A percentile compares a stretch with the other conserved stretches of the same genome.
Evolutionary conservation across 2,329 filamentous ascomycete genomes (phyloP).

Genomic region (Leptosphaerulina australis): DNA sequence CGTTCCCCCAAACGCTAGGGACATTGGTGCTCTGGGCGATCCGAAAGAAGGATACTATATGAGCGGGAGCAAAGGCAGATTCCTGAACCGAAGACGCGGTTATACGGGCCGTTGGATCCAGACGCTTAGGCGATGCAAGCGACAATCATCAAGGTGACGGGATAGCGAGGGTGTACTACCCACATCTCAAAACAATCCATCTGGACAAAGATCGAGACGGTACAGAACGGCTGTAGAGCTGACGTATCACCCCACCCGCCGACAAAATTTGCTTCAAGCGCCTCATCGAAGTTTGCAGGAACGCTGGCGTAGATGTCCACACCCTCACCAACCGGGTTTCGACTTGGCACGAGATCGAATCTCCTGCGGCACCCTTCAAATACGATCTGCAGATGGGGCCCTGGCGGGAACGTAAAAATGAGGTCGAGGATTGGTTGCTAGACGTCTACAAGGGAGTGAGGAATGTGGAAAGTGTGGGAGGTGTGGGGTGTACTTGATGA

Average conservation of each 20-base stretch:
- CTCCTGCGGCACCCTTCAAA: constrained; percentile 16
- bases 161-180: too few relatives aligned
- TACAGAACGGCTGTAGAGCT: neutral
- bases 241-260: neutral
- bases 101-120: too few relatives aligned
- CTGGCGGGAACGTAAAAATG: constrained; percentile 9
- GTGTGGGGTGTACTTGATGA: constrained; percentile 9
- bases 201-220: constrained; percentile 10
- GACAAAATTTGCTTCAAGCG: constrained; percentile 11
- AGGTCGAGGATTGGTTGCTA: constrained; percentile 17
- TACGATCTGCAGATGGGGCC: constrained; percentile 12
- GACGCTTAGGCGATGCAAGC: too few relatives aligned
- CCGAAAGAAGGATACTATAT: neutral
- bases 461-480: constrained; percentile 18
- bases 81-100: constrained; percentile 5
- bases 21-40: constrained; percentile 15
- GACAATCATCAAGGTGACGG: too few relatives aligned
- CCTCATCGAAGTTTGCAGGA: constrained; percentile 7
- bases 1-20: constrained; percentile 6
- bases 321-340: constrained; percentile 15
- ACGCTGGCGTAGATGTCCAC: constrained; percentile 15
- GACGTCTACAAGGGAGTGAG: constrained; percentile 13
- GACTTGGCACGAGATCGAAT: neutral
- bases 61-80: neutral
- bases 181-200: constrained; percentile 4